A percentile compares a stretch with the other conserved stretches of the same genome.
phyloP scores from a whole-genome alignment of 768 basidiomycete species.

The Rubroboletus satanas region DNA sequence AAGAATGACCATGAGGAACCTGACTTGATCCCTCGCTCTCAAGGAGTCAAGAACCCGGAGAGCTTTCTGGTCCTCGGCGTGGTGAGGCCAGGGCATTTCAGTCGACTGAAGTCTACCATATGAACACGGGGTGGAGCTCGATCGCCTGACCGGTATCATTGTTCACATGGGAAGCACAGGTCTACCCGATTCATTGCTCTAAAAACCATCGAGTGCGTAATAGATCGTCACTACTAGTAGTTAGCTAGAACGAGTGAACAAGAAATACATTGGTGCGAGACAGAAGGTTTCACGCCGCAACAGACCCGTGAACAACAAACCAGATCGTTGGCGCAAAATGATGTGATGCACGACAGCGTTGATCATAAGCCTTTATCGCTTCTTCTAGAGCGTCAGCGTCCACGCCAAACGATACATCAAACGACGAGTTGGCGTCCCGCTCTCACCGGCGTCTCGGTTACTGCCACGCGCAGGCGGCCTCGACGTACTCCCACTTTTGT shows the following conservation, averaged over 20 bases:
- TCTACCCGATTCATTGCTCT: too few relatives aligned
- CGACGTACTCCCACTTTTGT: neutral
- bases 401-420: conserved; percentile 31
- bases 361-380: conserved; percentile 32
- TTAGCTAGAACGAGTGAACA: neutral
- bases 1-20: too few relatives aligned
- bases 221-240: neutral
- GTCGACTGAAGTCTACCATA: too few relatives aligned
- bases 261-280: neutral
- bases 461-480: neutral
- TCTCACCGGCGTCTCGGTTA: neutral
- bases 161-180: too few relatives aligned
- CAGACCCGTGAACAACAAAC: neutral
- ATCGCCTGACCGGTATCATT: too few relatives aligned
- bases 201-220: too few relatives aligned
- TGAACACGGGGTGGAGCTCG: too few relatives aligned
- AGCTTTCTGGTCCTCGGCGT: too few relatives aligned
- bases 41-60: too few relatives aligned
- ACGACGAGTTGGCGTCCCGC: conserved; percentile 29
- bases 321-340: neutral
- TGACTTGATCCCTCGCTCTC: too few relatives aligned
- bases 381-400: conserved; percentile 29
- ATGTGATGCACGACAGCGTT: neutral
- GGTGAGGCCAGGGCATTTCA: too few relatives aligned
- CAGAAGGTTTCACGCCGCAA: neutral